A percentile compares a stretch with the other conserved stretches of the same genome.
These are phyloP conservation scores for Hsuehochloa calcarea DNA, from an alignment of 176 grass and related monocot genomes.

Conservation along the genomic window DNA sequence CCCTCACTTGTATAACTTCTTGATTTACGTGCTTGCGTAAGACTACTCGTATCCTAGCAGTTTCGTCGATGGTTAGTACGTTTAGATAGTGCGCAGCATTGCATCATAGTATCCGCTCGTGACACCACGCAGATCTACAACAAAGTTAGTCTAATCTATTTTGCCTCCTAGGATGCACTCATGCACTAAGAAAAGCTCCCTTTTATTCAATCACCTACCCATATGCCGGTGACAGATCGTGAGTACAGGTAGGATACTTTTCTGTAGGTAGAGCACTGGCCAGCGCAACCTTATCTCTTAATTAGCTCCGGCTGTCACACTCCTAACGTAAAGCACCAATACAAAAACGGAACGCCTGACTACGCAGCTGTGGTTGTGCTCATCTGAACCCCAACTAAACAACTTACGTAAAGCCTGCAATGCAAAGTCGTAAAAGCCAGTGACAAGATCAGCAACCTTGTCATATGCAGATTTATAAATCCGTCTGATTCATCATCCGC, in stretches of 20 bases:
- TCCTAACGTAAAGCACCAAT: neutral
- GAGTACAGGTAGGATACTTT: conserved; percentile 4
- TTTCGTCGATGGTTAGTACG: conserved; percentile 22
- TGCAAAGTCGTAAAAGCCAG: neutral
- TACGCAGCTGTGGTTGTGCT: neutral
- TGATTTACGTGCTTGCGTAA: too few species aligned
- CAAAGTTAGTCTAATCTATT: conserved; percentile 31
- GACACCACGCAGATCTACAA: conserved; percentile 21
- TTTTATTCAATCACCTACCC: conserved; percentile 6
- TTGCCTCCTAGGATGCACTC: neutral
- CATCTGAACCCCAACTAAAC: neutral
- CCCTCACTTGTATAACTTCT: too few species aligned
- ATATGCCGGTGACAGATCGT: conserved; percentile 30
- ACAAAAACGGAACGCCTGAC: neutral
- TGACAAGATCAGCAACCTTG: neutral
- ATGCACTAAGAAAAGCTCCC: conserved; percentile 1
- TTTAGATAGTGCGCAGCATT: conserved; percentile 11
- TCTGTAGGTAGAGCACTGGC: neutral
- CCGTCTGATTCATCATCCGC: neutral
- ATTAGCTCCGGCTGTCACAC: conserved; percentile 7
- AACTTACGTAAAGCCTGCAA: neutral
- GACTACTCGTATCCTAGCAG: neutral
- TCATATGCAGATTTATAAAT: neutral
- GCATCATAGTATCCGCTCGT: conserved; percentile 39
- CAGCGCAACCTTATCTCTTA: conserved; percentile 13